Evolutionary conservation across 2,329 filamentous ascomycete species (phyloP).

Genomic region (Rhynchosporium agropyri): DNA sequence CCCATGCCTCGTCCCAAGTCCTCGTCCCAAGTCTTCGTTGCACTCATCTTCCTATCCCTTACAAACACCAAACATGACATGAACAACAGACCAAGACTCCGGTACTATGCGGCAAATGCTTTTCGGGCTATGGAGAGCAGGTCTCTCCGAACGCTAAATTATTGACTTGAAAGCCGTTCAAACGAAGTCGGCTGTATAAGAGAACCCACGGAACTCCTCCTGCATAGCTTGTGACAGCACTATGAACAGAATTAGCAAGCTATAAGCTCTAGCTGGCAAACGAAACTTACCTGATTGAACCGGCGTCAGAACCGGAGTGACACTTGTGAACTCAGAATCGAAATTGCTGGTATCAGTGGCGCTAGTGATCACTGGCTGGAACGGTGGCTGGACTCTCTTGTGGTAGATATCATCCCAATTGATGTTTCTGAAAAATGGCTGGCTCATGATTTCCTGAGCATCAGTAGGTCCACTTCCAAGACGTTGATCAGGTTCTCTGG

Average conservation of each 20-base stretch:
- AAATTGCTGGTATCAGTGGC: constrained; percentile 99
- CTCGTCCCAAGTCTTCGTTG: background rate
- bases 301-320: constrained; percentile 94
- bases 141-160: constrained; percentile 19
- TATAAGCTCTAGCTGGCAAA: background rate
- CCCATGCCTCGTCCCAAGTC: background rate
- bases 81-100: constrained; percentile 21
- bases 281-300: constrained; percentile 88
- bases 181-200: constrained; percentile 59
- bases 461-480: constrained; percentile 94
- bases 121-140: constrained; percentile 16
- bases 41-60: constrained; percentile 11
- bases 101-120: constrained; percentile 22
- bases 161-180: constrained; percentile 31
- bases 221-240: constrained; percentile 98
- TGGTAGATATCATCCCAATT: constrained; percentile 99
- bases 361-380: constrained; percentile 85
- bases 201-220: constrained; percentile 98
- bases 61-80: constrained; percentile 3
- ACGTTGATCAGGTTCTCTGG: constrained; percentile 88
- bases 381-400: constrained; percentile 88
- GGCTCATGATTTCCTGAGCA: constrained; percentile 97
- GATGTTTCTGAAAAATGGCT: constrained; percentile 96
- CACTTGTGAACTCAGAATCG: constrained; percentile 96
- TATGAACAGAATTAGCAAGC: constrained; percentile 45